Evolutionary conservation across 495 filamentous ascomycete genomes (phyloP), one percentile per base, ranked within the genome.

Genomic region (Cenococcum geophilum): DNA sequence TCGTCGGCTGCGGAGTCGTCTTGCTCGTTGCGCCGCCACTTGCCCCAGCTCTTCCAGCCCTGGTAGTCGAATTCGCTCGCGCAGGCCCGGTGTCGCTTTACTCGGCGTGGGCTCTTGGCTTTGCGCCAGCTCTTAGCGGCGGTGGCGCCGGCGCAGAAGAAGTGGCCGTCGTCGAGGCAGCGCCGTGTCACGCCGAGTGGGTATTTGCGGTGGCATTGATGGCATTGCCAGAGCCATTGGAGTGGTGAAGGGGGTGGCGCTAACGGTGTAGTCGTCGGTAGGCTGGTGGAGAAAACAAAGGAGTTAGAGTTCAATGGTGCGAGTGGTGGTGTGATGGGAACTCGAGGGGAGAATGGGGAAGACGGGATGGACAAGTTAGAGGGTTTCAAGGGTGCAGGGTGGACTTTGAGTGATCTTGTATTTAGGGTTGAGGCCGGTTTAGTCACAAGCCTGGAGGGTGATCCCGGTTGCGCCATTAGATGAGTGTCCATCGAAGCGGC

Each of bases 131-230:
- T 59, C 59, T 74, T 71, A 12, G 70, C 60, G 0, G 68, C 70
- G 12, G 69, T 77, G 0, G 62, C 68, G 63, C 77, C 77, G 43
- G 74, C 61, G 70, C 77, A 80, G 73, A 79, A 78, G 63, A 62
- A 66, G 64, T 80, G 77, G 1, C 77, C 77, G 60, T 80, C 76
- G 40, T 78, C 73, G 21, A 79, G 74, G 55, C 77, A 79, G 42
- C 77, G 74, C 1, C 77, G 75, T 0, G 77, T 80, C 11, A 68
- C 68, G 35, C 72, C 75, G 22, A 79, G 66, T 3, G 64, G 63
- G 66, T 78, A 79, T 36, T 66, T 70, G 50, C 66, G 67, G 50
- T 67, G 60, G 71, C 77, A 79, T 52, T 75, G 60, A 59, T 79
- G 77, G 66, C 77, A 79, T 60, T 70, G 65, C 77, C 77, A 79